phyloP scores from a whole-genome alignment of 352 stramenopile species.

The Globisporangium parvum region DNA sequence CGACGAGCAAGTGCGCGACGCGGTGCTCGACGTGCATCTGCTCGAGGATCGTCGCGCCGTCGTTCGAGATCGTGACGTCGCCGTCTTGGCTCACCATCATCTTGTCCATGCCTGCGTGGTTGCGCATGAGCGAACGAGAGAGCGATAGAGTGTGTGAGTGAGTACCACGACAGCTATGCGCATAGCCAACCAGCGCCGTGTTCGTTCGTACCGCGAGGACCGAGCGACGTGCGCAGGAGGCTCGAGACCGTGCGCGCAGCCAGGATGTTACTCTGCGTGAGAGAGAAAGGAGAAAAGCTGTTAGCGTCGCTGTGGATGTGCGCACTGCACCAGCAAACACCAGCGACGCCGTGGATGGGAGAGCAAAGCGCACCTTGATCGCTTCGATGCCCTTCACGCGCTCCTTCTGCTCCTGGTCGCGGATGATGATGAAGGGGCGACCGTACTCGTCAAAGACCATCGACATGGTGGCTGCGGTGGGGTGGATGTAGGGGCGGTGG shows the following conservation, averaged over 20 bases:
- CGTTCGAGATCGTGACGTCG: conserved; percentile 99
- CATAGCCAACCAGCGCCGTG: no score
- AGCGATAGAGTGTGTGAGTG: no score
- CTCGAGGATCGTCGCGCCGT: conserved; percentile 99
- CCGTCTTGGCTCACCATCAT: conserved; percentile 99
- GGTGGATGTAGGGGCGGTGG: neutral
- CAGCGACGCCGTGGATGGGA: neutral
- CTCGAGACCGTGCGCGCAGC: conserved; percentile 95
- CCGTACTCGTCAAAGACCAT: conserved; percentile 99
- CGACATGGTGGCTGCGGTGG: conserved; percentile 57
- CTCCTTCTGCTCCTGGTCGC: conserved; percentile 98
- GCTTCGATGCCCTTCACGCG: conserved; percentile 98
- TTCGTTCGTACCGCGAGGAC: conserved; percentile 90
- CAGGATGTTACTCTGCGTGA: conserved; percentile 95
- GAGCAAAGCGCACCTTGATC: conserved; percentile 81
- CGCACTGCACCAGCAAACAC: neutral
- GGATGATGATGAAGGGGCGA: conserved; percentile 99
- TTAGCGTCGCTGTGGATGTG: neutral
- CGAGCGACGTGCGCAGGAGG: conserved; percentile 96
- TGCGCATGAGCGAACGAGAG: no score
- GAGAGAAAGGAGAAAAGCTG: neutral
- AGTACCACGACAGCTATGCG: no score
- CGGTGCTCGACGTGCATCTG: conserved; percentile 99
- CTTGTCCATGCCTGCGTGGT: conserved; percentile 95
- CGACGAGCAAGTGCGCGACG: conserved; percentile 97